Evolutionary conservation across 2,329 filamentous ascomycete genomes (phyloP), one percentile per base, ranked within the genome.

Genomic region (Talaromyces sp.): DNA sequence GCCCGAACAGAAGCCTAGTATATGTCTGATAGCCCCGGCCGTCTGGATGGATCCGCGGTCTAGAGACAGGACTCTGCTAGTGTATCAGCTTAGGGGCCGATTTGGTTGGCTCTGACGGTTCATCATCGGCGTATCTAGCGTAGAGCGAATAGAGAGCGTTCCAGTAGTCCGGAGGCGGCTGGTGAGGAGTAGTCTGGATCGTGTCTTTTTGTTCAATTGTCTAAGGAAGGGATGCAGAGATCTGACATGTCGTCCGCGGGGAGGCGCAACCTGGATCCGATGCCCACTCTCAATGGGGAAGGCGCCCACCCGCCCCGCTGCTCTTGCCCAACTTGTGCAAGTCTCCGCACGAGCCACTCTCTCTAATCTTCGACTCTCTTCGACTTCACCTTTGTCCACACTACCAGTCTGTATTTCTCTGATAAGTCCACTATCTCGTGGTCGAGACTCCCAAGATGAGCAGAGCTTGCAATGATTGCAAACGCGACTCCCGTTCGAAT

Each of bases 241-340:
- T 59, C 56, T 62, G 60, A 62, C 60, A 45, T 41, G 48, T 62
- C 60, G 22, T 43, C 50, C n/a, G 60, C 60, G 60, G 60, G 60
- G 16, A 31, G 47, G 19, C 35, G 31, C 22, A 14, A 54, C 16
- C 16, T 43, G 35, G 35, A 33, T n/a, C n/a, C 45, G 16, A n/a
- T 11, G 59, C 2, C 33, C 60, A 50, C 35, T 48, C 9, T 24
- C 37, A 16, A 50, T 47, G 60, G 39, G 50, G 60, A 57, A 63
- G 60, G 60, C 19, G 27, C 48, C 14, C 16, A 31, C 48, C 48
- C 45, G 33, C n/a, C 47, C 45, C 35, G 13, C 31, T 22, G 60
- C 47, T 43, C 60, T 45, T 62, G 19, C 60, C 60, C 31, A 27
- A 37, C 24, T 14, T 39, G 52, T 13, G 10, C 19, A 37, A 37